Base-by-base conservation (phyloP, 805 yeast species). In the Yamadazyma philogaea region DNA sequence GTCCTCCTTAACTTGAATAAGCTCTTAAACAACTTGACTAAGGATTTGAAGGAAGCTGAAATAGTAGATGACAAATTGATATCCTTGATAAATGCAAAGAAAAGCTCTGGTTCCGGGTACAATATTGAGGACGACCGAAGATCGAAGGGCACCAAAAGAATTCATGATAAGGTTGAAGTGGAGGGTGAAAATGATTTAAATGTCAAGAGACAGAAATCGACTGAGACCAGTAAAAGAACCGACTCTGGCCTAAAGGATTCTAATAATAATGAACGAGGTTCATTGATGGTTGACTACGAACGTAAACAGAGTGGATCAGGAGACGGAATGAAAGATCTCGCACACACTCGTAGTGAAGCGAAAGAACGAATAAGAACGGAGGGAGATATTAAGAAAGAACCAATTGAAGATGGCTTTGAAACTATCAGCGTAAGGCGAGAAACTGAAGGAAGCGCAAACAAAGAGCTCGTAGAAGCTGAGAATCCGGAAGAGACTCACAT, bases 1-100 rank as follows among this genome's bases (percentile, higher is more conserved):
- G 60, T 70, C 4, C 56, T 79, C 30, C 56, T 64, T 12, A 77
- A 77, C 42, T 54, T 79, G 45, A 68, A 66, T 52, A 68, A 68
- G 53, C 54, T 69, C n/a, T 53, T 77, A 17, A 61, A 57, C 11
- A 70, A 66, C 33, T 54, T 77, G 26, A 58, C 68, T 11, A 56
- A 60, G 22, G 74, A 70, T 41, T 52, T 76, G 34, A 61, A 60
- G 14, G 58, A 54, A 1, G 57, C 67, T 42, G 59, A 70, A 53
- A 40, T 46, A 26, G 42, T 49, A 3, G 77, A 72, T 45, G 34
- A 16, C 28, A 43, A 42, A 12, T 22, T 49, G 12, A 18, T 46
- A 6, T 11, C 34, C 12, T 10, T 43, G 1, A 37, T 49, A n/a
- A 47, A 47, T 4, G 44, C 39, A 7, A 45, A 40, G 22, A 34